Evolutionary conservation across 1,139 yeast genomes (phyloP), one percentile per base, ranked within the genome.

Genomic region (Suhomyces maxii): DNA sequence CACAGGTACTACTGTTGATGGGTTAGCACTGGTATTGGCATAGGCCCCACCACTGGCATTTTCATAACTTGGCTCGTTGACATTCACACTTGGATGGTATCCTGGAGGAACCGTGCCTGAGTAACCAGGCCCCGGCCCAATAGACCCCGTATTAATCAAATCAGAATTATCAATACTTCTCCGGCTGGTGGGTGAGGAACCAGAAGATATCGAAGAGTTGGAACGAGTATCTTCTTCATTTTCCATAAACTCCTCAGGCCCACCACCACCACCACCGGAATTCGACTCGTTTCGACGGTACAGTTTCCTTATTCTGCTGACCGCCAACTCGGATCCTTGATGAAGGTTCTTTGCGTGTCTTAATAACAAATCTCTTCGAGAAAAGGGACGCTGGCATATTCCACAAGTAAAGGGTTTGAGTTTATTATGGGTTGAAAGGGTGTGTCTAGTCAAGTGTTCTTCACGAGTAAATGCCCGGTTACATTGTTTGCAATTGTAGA

Each of bases 381-480:
- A 59, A 36, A 65, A 65, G 6, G 70, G 68, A 30, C 70, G 56
- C 26, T 54, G 53, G 53, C 70, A 65, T 14, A 65, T 60, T 8
- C 70, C 70, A 44, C 70, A 65, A 4, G 63, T 54, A 44, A 72
- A 75, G 3, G 80, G 80, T 53, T 74, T 75, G 45, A 74, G 61
- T 50, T 74, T 74, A 57, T 75, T 74, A 53, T 75, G 80, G 10
- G 80, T 75, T 44, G 70, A 68, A 39, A 72, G 59, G 13, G 74
- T 67, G 52, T 75, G 80, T 47, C 80, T 60, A 14, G 78, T 71
- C 41, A 75, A 60, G 52, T 75, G 80, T 53, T 75, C 80, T 55
- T 75, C 79, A 50, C 80, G 59, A 23, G 79, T 75, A 56, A 75
- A 75, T 5, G 80, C 79, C 37, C 78, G 62, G 44, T 69, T 63